These are phyloP conservation scores for Erysimum cheiri DNA, from an alignment of 441 rosid species.

Conservation along the genomic window DNA sequence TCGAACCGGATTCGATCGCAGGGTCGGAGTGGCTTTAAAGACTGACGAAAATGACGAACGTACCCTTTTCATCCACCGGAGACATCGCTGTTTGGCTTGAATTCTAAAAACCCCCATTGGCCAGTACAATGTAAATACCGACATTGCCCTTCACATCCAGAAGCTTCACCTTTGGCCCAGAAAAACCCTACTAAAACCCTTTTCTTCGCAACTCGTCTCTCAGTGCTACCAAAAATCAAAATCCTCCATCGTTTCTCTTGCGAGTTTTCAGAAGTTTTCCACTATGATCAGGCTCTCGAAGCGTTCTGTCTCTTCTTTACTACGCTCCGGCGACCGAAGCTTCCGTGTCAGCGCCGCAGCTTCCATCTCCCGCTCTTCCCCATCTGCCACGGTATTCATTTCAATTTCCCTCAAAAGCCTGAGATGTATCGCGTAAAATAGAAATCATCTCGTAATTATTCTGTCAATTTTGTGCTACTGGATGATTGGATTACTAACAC, in stretches of 20 bases:
- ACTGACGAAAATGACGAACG: background rate
- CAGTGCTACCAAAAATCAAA: conserved; percentile 9
- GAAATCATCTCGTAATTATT: background rate
- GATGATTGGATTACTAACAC: background rate
- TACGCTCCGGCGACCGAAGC: conserved; percentile 54
- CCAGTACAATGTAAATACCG: background rate
- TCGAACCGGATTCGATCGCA: background rate
- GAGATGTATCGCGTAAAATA: background rate
- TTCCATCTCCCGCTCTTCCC: conserved; percentile 49
- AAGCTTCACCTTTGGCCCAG: conserved; percentile 56
- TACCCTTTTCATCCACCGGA: background rate
- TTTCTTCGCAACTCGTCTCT: background rate
- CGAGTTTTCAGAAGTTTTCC: conserved; percentile 18
- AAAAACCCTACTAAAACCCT: conserved; percentile 74
- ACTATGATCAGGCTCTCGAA: conserved; percentile 72
- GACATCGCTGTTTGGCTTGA: background rate
- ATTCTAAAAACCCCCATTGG: background rate
- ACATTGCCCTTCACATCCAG: conserved; percentile 51
- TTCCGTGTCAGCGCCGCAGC: conserved; percentile 46
- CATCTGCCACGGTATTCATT: conserved; percentile 47
- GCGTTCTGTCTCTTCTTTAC: conserved; percentile 67
- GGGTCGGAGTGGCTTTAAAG: background rate
- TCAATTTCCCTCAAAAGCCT: background rate
- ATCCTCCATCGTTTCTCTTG: background rate
- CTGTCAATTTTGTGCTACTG: background rate